Evolutionary conservation across 495 filamentous ascomycete species (phyloP).

Genomic region (Neurospora sp.): DNA sequence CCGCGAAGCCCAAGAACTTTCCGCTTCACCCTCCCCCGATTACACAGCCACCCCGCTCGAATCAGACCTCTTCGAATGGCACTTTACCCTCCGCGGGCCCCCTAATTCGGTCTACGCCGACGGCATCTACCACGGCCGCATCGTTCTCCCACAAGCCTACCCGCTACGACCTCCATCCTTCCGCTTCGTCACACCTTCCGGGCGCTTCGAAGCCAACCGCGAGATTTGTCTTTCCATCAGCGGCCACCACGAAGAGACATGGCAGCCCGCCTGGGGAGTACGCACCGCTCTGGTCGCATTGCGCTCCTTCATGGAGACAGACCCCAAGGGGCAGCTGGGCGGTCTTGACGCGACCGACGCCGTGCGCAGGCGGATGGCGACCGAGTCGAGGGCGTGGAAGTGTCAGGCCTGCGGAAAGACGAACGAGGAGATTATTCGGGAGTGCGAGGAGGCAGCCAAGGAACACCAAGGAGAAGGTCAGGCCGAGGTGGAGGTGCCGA

Average conservation of each 20-base stretch:
- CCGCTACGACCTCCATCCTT: constrained; percentile 84
- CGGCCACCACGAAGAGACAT: constrained; percentile 94
- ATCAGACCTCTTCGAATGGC: constrained; percentile 93
- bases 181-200: constrained; percentile 86
- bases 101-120: constrained; percentile 65
- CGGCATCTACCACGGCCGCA: constrained; percentile 93
- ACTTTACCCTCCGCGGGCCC: constrained; percentile 93
- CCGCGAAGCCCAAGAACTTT: constrained; percentile 80
- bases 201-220: constrained; percentile 91
- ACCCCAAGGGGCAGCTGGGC: constrained; percentile 71
- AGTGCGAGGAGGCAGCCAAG: constrained; percentile 48
- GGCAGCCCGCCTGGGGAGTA: constrained; percentile 97
- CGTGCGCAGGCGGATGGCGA: constrained; percentile 56
- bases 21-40: constrained; percentile 64
- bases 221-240: constrained; percentile 93
- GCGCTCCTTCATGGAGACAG: constrained; percentile 65
- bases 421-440: constrained; percentile 63
- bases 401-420: constrained; percentile 50
- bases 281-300: constrained; percentile 66
- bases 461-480: constrained; percentile 35
- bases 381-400: constrained; percentile 41
- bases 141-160: constrained; percentile 79
- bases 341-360: constrained; percentile 64
- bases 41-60: constrained; percentile 76
- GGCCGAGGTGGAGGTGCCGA: constrained; percentile 39